phyloP scores from a whole-genome alignment of 108 stramenopile species.

The Cyclotella cryptica region DNA sequence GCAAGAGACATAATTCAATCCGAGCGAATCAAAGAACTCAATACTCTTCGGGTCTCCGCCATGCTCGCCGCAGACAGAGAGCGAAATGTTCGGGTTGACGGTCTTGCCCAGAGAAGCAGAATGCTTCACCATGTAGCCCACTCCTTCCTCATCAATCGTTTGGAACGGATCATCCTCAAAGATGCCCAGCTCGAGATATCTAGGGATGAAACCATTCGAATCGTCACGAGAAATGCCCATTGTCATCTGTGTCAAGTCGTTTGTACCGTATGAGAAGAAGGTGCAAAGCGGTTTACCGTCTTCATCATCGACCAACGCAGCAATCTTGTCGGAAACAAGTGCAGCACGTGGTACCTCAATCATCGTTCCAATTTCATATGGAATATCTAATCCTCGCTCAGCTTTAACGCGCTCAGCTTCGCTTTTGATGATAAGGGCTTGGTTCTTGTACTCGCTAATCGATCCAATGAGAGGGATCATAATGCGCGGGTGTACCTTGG shows the following conservation, averaged over 20 bases:
- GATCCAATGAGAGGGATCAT: conserved; percentile 76
- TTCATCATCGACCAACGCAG: conserved; percentile 62
- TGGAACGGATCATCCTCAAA: conserved; percentile 87
- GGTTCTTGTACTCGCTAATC: conserved; percentile 65
- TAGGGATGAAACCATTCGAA: conserved; percentile 79
- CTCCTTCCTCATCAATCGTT: conserved; percentile 85
- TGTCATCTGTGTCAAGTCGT: conserved; percentile 91
- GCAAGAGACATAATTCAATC: conserved; percentile 88
- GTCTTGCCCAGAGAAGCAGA: conserved; percentile 63
- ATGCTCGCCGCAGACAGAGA: conserved; percentile 90
- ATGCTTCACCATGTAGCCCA: conserved; percentile 73
- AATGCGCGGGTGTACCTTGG: conserved; percentile 66
- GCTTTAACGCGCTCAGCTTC: conserved; percentile 61
- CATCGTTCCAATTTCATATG: conserved; percentile 90
- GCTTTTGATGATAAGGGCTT: conserved; percentile 63
- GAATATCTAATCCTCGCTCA: conserved; percentile 60
- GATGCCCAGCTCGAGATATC: conserved; percentile 82
- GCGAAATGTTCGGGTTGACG: conserved; percentile 64
- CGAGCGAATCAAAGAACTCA: conserved; percentile 73
- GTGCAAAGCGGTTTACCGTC: conserved; percentile 68
- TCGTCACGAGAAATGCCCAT: conserved; percentile 91
- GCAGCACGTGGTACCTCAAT: conserved; percentile 91
- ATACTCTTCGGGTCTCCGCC: conserved; percentile 87
- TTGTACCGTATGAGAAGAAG: conserved; percentile 90
- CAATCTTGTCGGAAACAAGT: conserved; percentile 75